Evolutionary conservation across 2,329 filamentous ascomycete species (phyloP).

Genomic region (Neofusicoccum kwambonambiense): DNA sequence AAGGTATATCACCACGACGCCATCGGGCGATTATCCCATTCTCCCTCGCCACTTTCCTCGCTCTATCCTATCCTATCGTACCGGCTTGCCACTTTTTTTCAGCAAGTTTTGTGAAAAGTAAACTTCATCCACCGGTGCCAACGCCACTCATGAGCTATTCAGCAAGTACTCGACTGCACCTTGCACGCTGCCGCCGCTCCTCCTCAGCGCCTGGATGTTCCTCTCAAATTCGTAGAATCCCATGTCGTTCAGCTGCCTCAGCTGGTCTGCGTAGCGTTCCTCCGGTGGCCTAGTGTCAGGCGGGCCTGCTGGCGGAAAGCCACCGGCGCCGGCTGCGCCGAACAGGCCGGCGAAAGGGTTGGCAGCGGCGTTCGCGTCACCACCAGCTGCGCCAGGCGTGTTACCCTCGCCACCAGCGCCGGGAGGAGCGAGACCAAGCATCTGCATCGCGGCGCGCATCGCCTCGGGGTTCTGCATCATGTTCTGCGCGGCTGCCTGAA

Average conservation of each 20-base stretch:
- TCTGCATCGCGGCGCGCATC: slow-evolving; percentile 53
- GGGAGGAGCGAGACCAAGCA: slow-evolving; percentile 51
- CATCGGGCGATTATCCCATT: background rate
- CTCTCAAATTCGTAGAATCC: slow-evolving; percentile 96
- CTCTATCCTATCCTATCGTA: background rate
- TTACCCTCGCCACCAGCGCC: slow-evolving; percentile 32
- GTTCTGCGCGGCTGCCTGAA: slow-evolving; percentile 45
- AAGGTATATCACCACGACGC: slow-evolving; percentile 6
- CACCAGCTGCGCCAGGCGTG: slow-evolving; percentile 32
- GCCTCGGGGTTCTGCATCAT: slow-evolving; percentile 59
- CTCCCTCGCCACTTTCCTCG: background rate
- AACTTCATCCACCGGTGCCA: background rate
- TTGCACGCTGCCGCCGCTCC: slow-evolving; percentile 90
- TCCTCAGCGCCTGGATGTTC: slow-evolving; percentile 82
- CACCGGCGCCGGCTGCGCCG: slow-evolving; percentile 26
- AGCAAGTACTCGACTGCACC: slow-evolving; percentile 78
- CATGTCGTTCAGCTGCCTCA: slow-evolving; percentile 96
- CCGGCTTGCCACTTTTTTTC: too few relatives aligned
- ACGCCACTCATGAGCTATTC: background rate
- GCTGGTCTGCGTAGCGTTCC: slow-evolving; percentile 85
- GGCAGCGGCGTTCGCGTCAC: slow-evolving; percentile 47
- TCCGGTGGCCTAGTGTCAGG: slow-evolving; percentile 86
- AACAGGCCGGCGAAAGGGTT: slow-evolving; percentile 46
- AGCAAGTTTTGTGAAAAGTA: background rate
- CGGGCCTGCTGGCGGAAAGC: slow-evolving; percentile 47